phyloP scores from a whole-genome alignment of 257 asterid genomes.

The Solanum clarkiae region DNA sequence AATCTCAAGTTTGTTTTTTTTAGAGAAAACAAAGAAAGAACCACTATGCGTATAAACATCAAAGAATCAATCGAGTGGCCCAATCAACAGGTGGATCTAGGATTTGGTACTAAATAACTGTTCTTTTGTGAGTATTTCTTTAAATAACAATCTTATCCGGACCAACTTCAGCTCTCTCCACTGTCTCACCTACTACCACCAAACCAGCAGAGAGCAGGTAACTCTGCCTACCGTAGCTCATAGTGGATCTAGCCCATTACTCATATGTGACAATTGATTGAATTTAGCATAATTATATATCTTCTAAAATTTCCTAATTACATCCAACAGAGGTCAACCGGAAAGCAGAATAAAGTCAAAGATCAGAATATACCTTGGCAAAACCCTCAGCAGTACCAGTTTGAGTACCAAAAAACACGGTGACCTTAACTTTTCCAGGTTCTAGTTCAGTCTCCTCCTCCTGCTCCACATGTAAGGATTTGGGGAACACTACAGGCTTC shows the following conservation, averaged over 20 bases:
- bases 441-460: conserved; percentile 40
- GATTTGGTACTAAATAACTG: background rate
- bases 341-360: background rate
- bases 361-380: conserved; percentile 39
- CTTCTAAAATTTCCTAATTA: background rate
- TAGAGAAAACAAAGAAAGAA: background rate
- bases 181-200: background rate
- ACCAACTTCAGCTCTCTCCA: background rate
- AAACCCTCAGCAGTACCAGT: conserved; percentile 85
- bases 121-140: background rate
- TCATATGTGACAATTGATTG: background rate
- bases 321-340: background rate
- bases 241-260: background rate
- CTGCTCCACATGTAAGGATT: conserved; percentile 6
- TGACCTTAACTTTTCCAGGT: conserved; percentile 45
- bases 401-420: conserved; percentile 69
- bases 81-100: background rate
- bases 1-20: background rate
- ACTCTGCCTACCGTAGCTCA: background rate
- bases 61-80: background rate
- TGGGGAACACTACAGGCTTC: conserved; percentile 33
- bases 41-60: background rate
- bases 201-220: background rate
- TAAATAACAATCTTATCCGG: background rate
- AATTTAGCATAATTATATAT: background rate